Conservation (phyloP, 129 eudicot species). For the Flaveria linearis region DNA sequence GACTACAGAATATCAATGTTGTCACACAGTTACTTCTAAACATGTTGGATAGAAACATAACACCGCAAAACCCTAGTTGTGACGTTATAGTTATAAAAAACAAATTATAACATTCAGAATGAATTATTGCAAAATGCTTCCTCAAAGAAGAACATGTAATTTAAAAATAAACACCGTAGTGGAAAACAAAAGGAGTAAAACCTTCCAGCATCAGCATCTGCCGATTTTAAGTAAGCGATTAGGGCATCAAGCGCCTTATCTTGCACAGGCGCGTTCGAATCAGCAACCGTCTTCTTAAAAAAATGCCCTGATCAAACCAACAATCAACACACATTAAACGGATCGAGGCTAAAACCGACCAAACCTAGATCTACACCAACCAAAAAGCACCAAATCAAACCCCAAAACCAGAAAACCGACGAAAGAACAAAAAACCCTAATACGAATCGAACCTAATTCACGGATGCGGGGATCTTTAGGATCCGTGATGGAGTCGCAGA, state of each 20-base stretch:
- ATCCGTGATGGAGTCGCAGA: slow-evolving; percentile 77
- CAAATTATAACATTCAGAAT: not conserved
- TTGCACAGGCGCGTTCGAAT: slow-evolving; percentile 96
- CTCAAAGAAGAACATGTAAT: not conserved
- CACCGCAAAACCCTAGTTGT: not conserved
- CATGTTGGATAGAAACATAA: not conserved
- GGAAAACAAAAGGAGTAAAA: slow-evolving; percentile 15
- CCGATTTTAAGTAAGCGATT: slow-evolving; percentile 77
- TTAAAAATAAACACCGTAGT: not conserved
- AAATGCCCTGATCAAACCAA: slow-evolving; percentile 55
- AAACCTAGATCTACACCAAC: slow-evolving; percentile 41
- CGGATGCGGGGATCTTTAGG: slow-evolving; percentile 94
- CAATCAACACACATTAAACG: slow-evolving; percentile 34
- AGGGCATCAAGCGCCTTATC: slow-evolving; percentile 97
- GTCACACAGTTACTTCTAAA: not conserved
- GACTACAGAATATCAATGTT: slow-evolving; percentile 4
- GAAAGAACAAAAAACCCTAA: slow-evolving; percentile 21
- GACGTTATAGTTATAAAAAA: not conserved
- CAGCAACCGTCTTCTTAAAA: slow-evolving; percentile 85
- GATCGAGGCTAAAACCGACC: slow-evolving; percentile 30
- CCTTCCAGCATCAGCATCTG: slow-evolving; percentile 96
- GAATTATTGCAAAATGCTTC: not conserved
- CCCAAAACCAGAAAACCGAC: not conserved
- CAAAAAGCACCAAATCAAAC: not conserved
- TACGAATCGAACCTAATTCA: slow-evolving; percentile 67